Conservation (phyloP, 257 asterid genomes). For the Fraxinus quadrangulata region DNA sequence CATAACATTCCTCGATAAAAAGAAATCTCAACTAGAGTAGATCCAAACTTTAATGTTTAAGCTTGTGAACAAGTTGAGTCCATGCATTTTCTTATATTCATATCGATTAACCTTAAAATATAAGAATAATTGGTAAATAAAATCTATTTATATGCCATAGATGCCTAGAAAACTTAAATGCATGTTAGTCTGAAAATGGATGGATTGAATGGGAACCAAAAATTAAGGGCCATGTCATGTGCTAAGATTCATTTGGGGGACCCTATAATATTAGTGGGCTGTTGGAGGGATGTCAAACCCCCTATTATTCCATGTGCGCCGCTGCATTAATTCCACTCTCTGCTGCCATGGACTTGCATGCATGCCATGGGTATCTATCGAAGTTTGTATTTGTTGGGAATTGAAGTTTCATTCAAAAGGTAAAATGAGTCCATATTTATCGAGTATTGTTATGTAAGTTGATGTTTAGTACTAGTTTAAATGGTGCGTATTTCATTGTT, state of each 20-base stretch:
- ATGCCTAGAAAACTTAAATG: neutral
- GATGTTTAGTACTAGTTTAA: no score
- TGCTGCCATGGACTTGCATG: conserved; percentile 19
- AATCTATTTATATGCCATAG: neutral
- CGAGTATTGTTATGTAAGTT: no score
- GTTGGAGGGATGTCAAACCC: conserved; percentile 41
- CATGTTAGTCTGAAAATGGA: neutral
- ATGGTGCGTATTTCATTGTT: no score
- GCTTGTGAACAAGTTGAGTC: neutral
- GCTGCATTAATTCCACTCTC: conserved; percentile 35
- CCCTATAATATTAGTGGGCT: conserved; percentile 21
- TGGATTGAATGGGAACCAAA: conserved; percentile 8
- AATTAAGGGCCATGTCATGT: conserved; percentile 31
- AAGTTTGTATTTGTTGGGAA: neutral
- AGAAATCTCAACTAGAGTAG: neutral
- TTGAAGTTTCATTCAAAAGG: neutral
- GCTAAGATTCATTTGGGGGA: conserved; percentile 22
- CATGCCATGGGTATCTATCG: neutral
- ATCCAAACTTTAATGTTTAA: neutral
- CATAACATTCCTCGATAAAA: neutral
- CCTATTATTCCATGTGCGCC: conserved; percentile 40
- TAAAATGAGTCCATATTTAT: no score
- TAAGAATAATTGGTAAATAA: neutral
- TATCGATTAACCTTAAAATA: neutral
- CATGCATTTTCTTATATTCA: neutral